These are phyloP conservation scores for Kondoa subrosea DNA, from an alignment of 768 basidiomycete genomes.

Conservation along the genomic window DNA sequence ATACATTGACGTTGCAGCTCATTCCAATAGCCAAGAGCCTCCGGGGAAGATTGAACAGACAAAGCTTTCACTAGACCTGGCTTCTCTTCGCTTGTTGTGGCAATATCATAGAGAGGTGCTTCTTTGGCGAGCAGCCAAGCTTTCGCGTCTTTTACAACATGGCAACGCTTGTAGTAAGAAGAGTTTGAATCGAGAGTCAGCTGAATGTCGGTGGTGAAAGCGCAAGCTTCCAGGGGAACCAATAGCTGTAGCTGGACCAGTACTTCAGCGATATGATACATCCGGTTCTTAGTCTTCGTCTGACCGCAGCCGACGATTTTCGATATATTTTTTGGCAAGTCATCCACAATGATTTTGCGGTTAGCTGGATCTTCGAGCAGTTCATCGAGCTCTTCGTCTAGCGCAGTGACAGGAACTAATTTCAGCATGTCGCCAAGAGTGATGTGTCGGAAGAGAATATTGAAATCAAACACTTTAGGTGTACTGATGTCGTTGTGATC, in stretches of 20 bases:
- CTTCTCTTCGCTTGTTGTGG: background rate
- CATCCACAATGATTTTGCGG: conserved; percentile 27
- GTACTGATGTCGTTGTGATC: too few relatives aligned
- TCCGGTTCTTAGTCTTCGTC: conserved; percentile 27
- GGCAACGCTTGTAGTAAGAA: conserved; percentile 31
- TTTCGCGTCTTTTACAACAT: background rate
- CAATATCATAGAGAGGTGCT: conserved; percentile 7
- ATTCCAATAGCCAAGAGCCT: background rate
- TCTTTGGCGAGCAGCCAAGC: conserved; percentile 13
- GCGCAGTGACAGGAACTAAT: conserved; percentile 43
- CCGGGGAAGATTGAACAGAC: background rate
- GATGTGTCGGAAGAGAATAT: conserved; percentile 49
- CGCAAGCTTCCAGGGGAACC: conserved; percentile 42
- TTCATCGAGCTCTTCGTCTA: conserved; percentile 44
- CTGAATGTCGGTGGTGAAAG: background rate
- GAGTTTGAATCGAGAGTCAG: conserved; percentile 13
- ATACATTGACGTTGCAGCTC: background rate
- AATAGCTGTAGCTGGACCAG: conserved; percentile 46
- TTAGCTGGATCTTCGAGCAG: conserved; percentile 42
- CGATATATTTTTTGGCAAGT: conserved; percentile 11
- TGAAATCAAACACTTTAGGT: too few relatives aligned
- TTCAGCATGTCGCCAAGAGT: conserved; percentile 51
- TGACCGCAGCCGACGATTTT: conserved; percentile 8
- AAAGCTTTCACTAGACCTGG: background rate
- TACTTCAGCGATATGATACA: conserved; percentile 42